Base-by-base conservation (phyloP, 2,329 filamentous ascomycete species). In the Colletotrichum abscissum region DNA sequence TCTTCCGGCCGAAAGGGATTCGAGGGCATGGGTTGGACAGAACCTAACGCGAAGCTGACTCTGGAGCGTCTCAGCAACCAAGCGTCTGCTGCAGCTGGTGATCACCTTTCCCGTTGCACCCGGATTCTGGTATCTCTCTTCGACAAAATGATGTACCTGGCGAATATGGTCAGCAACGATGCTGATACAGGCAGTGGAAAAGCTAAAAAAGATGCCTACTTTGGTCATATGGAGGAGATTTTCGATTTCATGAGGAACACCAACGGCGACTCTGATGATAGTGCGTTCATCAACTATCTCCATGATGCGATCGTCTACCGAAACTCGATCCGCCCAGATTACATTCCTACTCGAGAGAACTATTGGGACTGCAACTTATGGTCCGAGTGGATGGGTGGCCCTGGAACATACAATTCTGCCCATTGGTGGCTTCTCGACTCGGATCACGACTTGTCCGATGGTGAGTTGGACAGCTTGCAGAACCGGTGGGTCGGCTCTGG, bases 71-170 rank as follows among this genome's bases (percentile, higher is more conserved):
- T 73, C 3, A 30, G 22, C 7, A 7, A 5, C 26, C 6, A 9
- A 3, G 30, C 42, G 38, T 26, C 6, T 16, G 19, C 22, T 22
- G 52, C 52, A 38, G n/a, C 22, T 35, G 54, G 52, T 11, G 16
- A 24, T 3, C 35, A 56, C 22, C 42, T 75, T 1, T 30, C 54
- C 1, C 68, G 46, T 2, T 72, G 74, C n/a, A 60, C 59, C 12
- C 54, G 65, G 24, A 63, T 69, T 8, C 11, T 78, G 26, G 73
- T 75, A 28, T 75, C 72, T 9, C 67, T 75, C 5, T 77, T 77
- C 57, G 76, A 78, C 66, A 52, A 72, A 19, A 63, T 77, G 59
- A 74, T 77, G 69, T 78, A 74, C 59, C 69, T 71, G 22, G 59
- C 63, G 12, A 30, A 64, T 1, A 16, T 55, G 56, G 55, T 64